Evolutionary conservation across 2,329 filamentous ascomycete genomes (phyloP), one percentile per base, ranked within the genome.

Genomic region (Cladosporium velox): DNA sequence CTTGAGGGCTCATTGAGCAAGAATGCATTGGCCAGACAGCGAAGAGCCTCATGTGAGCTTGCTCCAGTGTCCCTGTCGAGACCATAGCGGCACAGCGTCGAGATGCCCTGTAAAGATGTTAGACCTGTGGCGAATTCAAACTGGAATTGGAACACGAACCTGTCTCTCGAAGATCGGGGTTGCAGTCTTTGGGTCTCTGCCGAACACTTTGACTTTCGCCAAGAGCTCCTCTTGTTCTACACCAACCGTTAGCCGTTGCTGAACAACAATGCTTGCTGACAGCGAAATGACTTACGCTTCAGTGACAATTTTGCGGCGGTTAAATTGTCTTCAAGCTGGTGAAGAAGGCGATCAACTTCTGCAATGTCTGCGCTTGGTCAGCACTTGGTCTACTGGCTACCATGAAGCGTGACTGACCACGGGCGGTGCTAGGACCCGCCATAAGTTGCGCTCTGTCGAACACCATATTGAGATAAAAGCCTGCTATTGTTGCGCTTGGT

Each of bases 21-120:
- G 73, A 97, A 81, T 10, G 92, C 88, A 78, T 98, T 98, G 72
- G 92, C 93, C 58, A 98, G 79, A 71, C 92, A 93, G 72, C 92
- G 87, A 47, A 97, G 81, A 1, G 88, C 93, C 74, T 93, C 91
- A 66, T 89, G 87, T 2, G 90, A 90, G 1, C 89, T 88, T 10
- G 84, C 84, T 34, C 81, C 80, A 3, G 86, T 88, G 30, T 84
- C 80, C 68, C 85, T 87, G 59, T 91, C 85, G 72, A 97, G 91
- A 4, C 90, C 91, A 82, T 94, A 89, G 35, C 49, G 65, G 24
- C 58, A 84, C 52, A 98, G 82, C 55, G 87, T 90, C 66, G 86
- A 82, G 59, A 97, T 90, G 15, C 92, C 92, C 91, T 96, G 67
- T 12, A 64, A 41, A 57, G 65, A 66, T 60, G 63, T 73, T 30